phyloP scores from a whole-genome alignment of 352 stramenopile species.

The Albugo laibachii region DNA sequence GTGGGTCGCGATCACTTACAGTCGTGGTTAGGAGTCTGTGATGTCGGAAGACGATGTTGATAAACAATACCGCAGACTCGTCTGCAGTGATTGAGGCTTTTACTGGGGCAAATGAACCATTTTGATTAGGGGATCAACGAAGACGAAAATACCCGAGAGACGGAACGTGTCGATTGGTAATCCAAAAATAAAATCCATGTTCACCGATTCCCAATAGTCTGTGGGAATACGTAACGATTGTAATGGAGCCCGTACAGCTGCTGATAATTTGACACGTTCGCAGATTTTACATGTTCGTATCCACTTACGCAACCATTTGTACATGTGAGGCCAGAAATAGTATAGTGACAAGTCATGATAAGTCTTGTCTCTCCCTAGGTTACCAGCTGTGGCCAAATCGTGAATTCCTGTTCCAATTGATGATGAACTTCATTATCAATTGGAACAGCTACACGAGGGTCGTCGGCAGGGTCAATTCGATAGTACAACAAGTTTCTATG shows the following conservation, averaged over 20 bases:
- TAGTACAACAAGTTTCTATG: not conserved
- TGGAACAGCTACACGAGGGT: not conserved
- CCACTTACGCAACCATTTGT: not conserved
- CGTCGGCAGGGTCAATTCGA: not conserved
- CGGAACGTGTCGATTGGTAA: not conserved
- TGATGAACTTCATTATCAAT: not conserved
- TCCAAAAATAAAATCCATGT: conserved; percentile 5
- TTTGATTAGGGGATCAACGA: not conserved
- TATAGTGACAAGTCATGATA: not conserved
- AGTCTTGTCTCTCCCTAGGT: not conserved
- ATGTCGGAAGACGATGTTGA: not conserved
- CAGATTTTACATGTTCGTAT: not conserved
- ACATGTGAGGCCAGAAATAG: conserved; percentile 1
- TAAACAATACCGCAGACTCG: conserved; percentile 6
- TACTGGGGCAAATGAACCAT: not conserved
- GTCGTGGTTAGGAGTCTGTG: conserved; percentile 3
- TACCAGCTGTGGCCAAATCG: no score
- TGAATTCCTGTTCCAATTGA: no score
- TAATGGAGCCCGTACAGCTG: not conserved
- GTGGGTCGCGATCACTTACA: conserved; percentile 7
- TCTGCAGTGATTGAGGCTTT: not conserved
- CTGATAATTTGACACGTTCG: not conserved
- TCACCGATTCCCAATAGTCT: not conserved
- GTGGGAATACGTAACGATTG: not conserved
- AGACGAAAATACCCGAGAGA: not conserved